Conservation (phyloP, 2,329 filamentous ascomycete species). For the Orbilia javanica region DNA sequence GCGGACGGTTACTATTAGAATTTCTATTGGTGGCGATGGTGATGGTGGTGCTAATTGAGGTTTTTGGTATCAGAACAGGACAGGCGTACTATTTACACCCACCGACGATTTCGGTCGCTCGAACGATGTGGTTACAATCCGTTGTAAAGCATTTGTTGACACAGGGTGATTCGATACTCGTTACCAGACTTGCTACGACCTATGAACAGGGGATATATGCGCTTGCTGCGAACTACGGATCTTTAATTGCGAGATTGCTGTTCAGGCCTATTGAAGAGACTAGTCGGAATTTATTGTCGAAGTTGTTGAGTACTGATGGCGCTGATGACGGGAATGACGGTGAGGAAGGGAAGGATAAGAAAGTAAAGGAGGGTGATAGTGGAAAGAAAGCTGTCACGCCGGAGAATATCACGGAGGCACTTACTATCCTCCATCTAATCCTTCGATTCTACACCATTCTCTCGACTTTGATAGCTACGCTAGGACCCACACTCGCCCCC, state of each 20-base stretch:
- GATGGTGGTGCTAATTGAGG: background rate
- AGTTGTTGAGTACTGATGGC: conserved; percentile 72
- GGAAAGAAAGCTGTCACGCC: conserved; percentile 65
- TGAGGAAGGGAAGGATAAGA: conserved; percentile 36
- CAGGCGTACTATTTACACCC: conserved; percentile 45
- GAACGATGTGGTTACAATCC: conserved; percentile 88
- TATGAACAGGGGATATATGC: conserved; percentile 91
- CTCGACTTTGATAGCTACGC: conserved; percentile 74
- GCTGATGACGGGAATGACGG: conserved; percentile 37
- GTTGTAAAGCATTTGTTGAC: conserved; percentile 92
- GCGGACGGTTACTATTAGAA: no score
- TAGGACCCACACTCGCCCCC: conserved; percentile 82
- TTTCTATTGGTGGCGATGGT: no score
- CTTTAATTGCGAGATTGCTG: conserved; percentile 85
- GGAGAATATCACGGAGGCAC: conserved; percentile 65
- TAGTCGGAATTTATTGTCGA: conserved; percentile 88
- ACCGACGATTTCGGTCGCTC: conserved; percentile 69
- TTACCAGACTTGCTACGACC: conserved; percentile 81
- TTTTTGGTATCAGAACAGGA: conserved; percentile 39
- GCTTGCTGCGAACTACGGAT: conserved; percentile 93
- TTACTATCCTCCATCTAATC: conserved; percentile 73
- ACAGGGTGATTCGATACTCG: conserved; percentile 90
- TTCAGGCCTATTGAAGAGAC: conserved; percentile 97
- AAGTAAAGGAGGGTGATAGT: conserved; percentile 34
- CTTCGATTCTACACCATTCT: conserved; percentile 81